phyloP scores from a whole-genome alignment of 176 grass and related monocot species.

The Carex kokanica region DNA sequence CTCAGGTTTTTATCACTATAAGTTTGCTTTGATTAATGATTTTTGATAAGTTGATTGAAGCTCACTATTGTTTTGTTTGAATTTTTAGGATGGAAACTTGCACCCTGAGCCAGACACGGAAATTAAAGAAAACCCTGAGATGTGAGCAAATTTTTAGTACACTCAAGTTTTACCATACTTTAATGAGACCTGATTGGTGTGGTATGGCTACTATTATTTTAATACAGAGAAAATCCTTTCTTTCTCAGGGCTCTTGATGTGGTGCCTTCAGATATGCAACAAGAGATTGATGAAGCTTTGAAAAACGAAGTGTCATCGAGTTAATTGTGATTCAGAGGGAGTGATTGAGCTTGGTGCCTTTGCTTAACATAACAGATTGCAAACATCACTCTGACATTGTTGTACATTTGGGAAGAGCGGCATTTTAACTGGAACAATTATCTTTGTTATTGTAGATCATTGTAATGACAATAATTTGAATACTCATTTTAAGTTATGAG shows the following conservation, averaged over 20 bases:
- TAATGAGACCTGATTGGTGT: background rate
- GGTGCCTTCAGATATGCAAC: background rate
- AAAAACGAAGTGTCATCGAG: background rate
- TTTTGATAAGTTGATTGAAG: background rate
- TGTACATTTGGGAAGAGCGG: conserved; percentile 5
- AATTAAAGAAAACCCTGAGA: conserved; percentile 9
- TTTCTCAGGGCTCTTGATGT: background rate
- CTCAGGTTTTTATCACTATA: background rate
- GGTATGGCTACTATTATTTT: background rate
- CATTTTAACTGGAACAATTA: background rate
- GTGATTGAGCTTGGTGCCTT: conserved; percentile 5
- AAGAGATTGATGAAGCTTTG: conserved; percentile 22
- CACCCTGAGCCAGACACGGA: background rate
- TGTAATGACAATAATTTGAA: conserved; percentile 11
- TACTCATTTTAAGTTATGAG: background rate
- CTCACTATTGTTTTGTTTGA: background rate
- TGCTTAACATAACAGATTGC: conserved; percentile 7
- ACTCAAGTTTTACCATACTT: background rate
- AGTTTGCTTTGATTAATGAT: background rate
- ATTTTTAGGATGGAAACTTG: background rate
- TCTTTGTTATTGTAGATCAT: background rate
- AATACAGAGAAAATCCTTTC: background rate
- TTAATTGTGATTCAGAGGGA: background rate
- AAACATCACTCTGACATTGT: conserved; percentile 8
- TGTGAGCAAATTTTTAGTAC: background rate